Percentiles rank a stretch among this genome's conserved stretches.
These are phyloP conservation scores for Aquilaria sinensis DNA, from an alignment of 345 rosid genomes.

Conservation along the genomic window DNA sequence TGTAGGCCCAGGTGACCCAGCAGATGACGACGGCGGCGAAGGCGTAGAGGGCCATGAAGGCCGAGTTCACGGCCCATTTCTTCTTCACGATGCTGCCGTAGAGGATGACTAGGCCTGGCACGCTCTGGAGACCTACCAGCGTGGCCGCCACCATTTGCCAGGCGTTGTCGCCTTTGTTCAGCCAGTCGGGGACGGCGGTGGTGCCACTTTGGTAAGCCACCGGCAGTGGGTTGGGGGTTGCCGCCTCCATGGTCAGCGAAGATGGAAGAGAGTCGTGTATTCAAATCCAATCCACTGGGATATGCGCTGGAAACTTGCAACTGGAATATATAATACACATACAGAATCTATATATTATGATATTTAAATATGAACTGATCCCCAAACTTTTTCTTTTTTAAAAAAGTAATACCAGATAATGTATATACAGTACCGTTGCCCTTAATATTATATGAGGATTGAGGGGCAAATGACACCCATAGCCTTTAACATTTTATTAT, in stretches of 20 bases:
- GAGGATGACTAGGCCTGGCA: constrained; percentile 41
- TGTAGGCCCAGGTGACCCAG: constrained; percentile 44
- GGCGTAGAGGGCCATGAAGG: constrained; percentile 50
- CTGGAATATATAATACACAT: too few relatives aligned
- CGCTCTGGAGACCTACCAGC: constrained; percentile 40
- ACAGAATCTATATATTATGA: too few relatives aligned
- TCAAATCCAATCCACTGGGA: too few relatives aligned
- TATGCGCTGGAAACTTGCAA: too few relatives aligned
- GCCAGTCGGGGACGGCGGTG: constrained; percentile 37
- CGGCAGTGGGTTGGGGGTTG: constrained; percentile 27
- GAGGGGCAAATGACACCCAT: too few relatives aligned
- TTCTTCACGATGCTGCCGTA: constrained; percentile 47
- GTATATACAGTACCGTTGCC: too few relatives aligned
- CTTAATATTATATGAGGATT: too few relatives aligned
- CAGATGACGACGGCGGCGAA: constrained; percentile 39
- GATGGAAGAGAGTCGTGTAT: too few relatives aligned
- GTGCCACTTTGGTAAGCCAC: constrained; percentile 27
- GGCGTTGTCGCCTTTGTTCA: constrained; percentile 46
- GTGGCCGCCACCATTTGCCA: constrained; percentile 49
- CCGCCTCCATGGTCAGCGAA: constrained; percentile 5
- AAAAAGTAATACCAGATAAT: too few relatives aligned
- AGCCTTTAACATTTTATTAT: too few relatives aligned
- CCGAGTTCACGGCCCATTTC: constrained; percentile 44
- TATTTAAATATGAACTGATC: too few relatives aligned
- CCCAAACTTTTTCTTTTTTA: too few relatives aligned